Conservation (phyloP, 805 yeast genomes). For the Yamadazyma endophytica region DNA sequence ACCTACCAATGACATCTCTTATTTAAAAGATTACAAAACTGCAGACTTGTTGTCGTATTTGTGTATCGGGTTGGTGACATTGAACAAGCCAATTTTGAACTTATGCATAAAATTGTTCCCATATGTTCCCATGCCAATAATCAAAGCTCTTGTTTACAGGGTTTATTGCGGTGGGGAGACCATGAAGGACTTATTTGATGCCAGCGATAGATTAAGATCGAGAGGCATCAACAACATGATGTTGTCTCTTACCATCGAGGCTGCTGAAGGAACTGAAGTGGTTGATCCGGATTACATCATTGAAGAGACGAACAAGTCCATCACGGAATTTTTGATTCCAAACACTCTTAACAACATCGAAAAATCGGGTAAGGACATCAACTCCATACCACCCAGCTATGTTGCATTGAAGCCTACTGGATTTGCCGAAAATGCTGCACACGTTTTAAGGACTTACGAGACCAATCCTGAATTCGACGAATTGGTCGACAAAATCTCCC, state of each 20-base stretch:
- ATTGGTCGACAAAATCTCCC: slow-evolving; percentile 63
- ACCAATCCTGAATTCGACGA: slow-evolving; percentile 46
- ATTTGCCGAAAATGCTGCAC: slow-evolving; percentile 70
- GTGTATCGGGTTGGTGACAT: slow-evolving; percentile 65
- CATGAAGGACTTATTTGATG: slow-evolving; percentile 60
- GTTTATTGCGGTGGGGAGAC: slow-evolving; percentile 90
- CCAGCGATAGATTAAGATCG: slow-evolving; percentile 62
- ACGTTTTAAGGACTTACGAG: slow-evolving; percentile 57
- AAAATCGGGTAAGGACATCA: slow-evolving; percentile 42
- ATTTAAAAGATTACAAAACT: slow-evolving; percentile 50
- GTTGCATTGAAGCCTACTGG: slow-evolving; percentile 95
- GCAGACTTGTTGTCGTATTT: slow-evolving; percentile 60
- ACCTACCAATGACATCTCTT: slow-evolving; percentile 14
- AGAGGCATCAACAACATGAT: slow-evolving; percentile 91
- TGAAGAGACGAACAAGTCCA: slow-evolving; percentile 59
- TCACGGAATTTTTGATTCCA: slow-evolving; percentile 65
- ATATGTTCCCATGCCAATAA: slow-evolving; percentile 64
- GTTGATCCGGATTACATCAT: slow-evolving; percentile 59
- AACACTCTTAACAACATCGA: slow-evolving; percentile 61
- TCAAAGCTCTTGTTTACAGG: slow-evolving; percentile 72
- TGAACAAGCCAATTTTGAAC: slow-evolving; percentile 59
- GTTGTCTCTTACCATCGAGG: slow-evolving; percentile 92
- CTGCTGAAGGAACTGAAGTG: slow-evolving; percentile 73
- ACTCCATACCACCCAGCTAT: slow-evolving; percentile 83
- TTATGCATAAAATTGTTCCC: slow-evolving; percentile 66